These are phyloP conservation scores for Globisporangium lucens DNA, from an alignment of 352 stramenopile species.

Conservation along the genomic window DNA sequence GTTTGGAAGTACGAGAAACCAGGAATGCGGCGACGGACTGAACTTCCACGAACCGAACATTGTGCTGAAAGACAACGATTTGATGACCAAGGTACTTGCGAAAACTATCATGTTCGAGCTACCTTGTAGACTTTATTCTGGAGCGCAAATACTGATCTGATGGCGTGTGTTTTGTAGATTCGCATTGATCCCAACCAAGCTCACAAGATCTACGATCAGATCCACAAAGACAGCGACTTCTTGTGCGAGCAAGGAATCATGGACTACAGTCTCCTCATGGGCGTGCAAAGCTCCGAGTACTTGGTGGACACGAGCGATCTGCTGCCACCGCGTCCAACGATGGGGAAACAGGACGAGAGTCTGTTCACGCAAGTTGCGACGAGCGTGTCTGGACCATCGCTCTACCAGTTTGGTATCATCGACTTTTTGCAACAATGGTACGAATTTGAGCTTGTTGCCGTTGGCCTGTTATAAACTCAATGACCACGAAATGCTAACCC, in stretches of 20 bases:
- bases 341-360: slow-evolving; percentile 41
- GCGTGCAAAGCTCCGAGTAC: slow-evolving; percentile 87
- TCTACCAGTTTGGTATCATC: slow-evolving; percentile 92
- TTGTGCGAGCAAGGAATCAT: slow-evolving; percentile 89
- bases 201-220: slow-evolving; percentile 85
- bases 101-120: neutral
- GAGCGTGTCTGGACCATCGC: slow-evolving; percentile 80
- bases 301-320: slow-evolving; percentile 82
- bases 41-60: slow-evolving; percentile 89
- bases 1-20: slow-evolving; percentile 82
- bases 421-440: slow-evolving; percentile 90
- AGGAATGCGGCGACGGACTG: slow-evolving; percentile 79
- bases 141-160: neutral
- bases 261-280: slow-evolving; percentile 92
- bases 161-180: slow-evolving; percentile 33
- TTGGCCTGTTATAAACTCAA: neutral
- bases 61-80: slow-evolving; percentile 87
- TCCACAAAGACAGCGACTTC: slow-evolving; percentile 88
- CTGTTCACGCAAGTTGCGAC: slow-evolving; percentile 81
- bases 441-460: slow-evolving; percentile 16
- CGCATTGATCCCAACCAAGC: slow-evolving; percentile 74
- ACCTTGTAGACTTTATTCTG: neutral
- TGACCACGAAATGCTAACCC: neutral
- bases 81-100: slow-evolving; percentile 77
- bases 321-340: slow-evolving; percentile 22